phyloP scores from a whole-genome alignment of 352 stramenopile species.

The Pythium coloratum region DNA sequence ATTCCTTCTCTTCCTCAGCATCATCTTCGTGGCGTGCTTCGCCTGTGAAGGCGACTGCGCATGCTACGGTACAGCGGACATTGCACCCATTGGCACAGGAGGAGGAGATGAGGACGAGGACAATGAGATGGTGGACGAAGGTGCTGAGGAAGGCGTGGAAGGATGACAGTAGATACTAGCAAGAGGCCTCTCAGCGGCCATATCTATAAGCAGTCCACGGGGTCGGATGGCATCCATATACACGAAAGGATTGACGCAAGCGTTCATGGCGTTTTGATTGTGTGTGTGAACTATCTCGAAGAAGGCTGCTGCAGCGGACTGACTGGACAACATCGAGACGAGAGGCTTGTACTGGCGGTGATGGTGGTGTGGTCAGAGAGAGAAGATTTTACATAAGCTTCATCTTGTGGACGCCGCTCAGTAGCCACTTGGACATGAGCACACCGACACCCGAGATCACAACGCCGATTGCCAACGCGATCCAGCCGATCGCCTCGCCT shows the following conservation, averaged over 20 bases:
- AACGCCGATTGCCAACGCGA: conserved; percentile 54
- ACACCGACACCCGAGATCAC: conserved; percentile 44
- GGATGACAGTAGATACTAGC: conserved; percentile 1
- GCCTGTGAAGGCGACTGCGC: conserved; percentile 75
- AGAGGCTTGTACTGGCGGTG: neutral
- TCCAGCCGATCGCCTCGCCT: conserved; percentile 68
- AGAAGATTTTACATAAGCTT: conserved; percentile 64
- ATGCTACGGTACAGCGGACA: conserved; percentile 71
- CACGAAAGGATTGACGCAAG: neutral
- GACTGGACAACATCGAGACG: neutral
- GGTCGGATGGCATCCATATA: neutral
- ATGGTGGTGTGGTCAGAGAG: neutral
- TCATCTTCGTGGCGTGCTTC: conserved; percentile 78
- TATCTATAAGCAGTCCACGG: conserved; percentile 1
- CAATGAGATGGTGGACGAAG: conserved; percentile 32
- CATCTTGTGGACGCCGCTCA: conserved; percentile 75
- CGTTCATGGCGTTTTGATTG: neutral
- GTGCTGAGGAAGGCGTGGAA: conserved; percentile 15
- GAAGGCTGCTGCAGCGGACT: neutral
- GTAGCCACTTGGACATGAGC: conserved; percentile 45
- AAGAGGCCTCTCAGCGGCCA: too few relatives aligned
- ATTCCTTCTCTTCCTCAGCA: conserved; percentile 74
- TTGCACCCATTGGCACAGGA: conserved; percentile 46
- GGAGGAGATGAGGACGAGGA: conserved; percentile 27
- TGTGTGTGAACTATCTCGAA: neutral